Base-by-base conservation (phyloP, 257 asterid species). In the Ophiorrhiza pumila region DNA sequence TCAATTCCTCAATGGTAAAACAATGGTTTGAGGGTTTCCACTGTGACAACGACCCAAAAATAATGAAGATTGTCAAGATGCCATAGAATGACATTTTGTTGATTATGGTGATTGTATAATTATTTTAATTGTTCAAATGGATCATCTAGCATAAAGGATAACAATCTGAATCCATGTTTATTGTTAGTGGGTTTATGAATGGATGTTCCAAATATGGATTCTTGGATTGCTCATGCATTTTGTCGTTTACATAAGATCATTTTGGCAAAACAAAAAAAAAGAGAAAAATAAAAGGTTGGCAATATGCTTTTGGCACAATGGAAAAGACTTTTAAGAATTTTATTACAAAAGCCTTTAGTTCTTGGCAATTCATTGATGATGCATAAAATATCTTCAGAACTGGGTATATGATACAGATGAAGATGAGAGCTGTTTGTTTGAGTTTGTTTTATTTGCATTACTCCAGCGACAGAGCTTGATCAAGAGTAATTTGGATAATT, bases 1-100 rank as follows among this genome's bases (percentile, higher is more conserved):
- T 78, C 39, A 65, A 69, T 52, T 53, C 27, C 29, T 45, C 55
- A 29, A 80, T 64, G 71, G n/a, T 53, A 4, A 73, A 63, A n/a
- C 35, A 34, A 49, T 43, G 63, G 52, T 61, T 60, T 17, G 10
- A 49, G 47, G 61, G 29, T 15, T 49, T 5, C 53, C 52, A 37
- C n/a, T 41, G 61, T 14, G 14, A 4, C 71, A 17, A 4, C 50
- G 6, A n/a, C n/a, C 41, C 63, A 32, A 49, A 23, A 34, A 15
- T 18, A 22, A 37, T 14, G 63, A 18, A 34, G 20, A 9, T 29
- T 14, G 4, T 49, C 49, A 4, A n/a, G 27, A 35, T 32, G 14
- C 46, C n/a, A 17, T 50, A 4, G 20, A 20, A 35, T 68, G 42
- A 1, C 29, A 22, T n/a, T 31, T 43, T 32, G 47, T 47, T 31